phyloP scores from a whole-genome alignment of 441 rosid species.

The California macrophylla region DNA sequence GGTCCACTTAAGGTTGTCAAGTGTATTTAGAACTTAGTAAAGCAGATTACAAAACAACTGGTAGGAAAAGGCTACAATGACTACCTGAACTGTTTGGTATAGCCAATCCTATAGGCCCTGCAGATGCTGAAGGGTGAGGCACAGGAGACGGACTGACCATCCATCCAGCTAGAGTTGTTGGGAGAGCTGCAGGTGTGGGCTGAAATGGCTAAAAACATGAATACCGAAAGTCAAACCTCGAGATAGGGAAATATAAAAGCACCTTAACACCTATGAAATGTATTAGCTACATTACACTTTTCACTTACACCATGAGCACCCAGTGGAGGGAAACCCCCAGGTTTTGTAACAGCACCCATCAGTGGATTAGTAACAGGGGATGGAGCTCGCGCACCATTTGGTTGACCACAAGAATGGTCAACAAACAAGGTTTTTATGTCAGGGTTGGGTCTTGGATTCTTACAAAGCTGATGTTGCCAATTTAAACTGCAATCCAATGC shows the following conservation, averaged over 20 bases:
- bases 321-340: constrained; percentile 52
- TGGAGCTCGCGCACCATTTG: constrained; percentile 64
- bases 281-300: neutral
- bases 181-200: constrained; percentile 52
- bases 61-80: neutral
- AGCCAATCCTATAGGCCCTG: constrained; percentile 50
- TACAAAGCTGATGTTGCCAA: constrained; percentile 84
- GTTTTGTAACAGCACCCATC: constrained; percentile 50
- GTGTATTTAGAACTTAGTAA: neutral
- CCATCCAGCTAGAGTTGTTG: constrained; percentile 72
- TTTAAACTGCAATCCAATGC: constrained; percentile 46
- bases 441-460: constrained; percentile 69
- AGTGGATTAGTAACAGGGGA: constrained; percentile 72
- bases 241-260: constrained; percentile 13
- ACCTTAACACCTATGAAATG: constrained; percentile 5
- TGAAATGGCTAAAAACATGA: constrained; percentile 53
- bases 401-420: constrained; percentile 62
- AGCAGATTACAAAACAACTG: constrained; percentile 6
- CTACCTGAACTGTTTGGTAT: constrained; percentile 51
- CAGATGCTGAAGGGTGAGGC: constrained; percentile 60
- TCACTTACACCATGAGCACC: constrained; percentile 60
- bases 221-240: constrained; percentile 8
- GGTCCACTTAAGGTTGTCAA: neutral
- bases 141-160: constrained; percentile 63
- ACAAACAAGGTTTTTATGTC: constrained; percentile 75